These are phyloP conservation scores for Aspergillus hortae DNA, from an alignment of 2,329 filamentous ascomycete species.

Conservation along the genomic window DNA sequence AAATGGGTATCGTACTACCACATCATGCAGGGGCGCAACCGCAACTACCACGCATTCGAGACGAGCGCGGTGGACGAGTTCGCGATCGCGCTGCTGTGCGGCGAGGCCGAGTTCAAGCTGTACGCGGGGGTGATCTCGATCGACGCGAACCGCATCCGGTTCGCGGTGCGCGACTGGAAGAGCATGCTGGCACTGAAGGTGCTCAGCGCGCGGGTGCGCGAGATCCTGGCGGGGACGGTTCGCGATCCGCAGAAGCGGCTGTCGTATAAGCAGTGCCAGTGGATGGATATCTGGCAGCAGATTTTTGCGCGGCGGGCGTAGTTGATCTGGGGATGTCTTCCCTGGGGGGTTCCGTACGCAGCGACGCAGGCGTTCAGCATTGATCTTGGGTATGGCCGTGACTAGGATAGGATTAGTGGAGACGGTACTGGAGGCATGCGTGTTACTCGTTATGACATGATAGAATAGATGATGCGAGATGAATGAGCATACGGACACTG, in stretches of 20 bases:
- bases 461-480: too few species aligned
- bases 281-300: constrained; percentile 70
- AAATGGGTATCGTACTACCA: constrained; percentile 93
- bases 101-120: constrained; percentile 84
- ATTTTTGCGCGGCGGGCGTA: constrained; percentile 52
- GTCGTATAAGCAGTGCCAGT: constrained; percentile 64
- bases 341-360: too few species aligned
- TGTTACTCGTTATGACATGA: too few species aligned
- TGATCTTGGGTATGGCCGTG: too few species aligned
- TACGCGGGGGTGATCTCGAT: constrained; percentile 83
- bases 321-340: too few species aligned
- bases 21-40: constrained; percentile 88
- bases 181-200: constrained; percentile 84
- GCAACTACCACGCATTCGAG: constrained; percentile 81
- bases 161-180: constrained; percentile 84
- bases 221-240: constrained; percentile 70
- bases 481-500: too few species aligned
- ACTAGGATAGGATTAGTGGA: too few species aligned
- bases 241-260: constrained; percentile 38
- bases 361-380: too few species aligned
- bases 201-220: constrained; percentile 67
- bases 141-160: constrained; percentile 81
- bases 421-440: too few species aligned
- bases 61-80: constrained; percentile 79
- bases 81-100: constrained; percentile 77